Evolutionary conservation across 2,329 filamentous ascomycete species (phyloP), one percentile per base, ranked within the genome.

Genomic region (Aotearoamyces nothofagi): DNA sequence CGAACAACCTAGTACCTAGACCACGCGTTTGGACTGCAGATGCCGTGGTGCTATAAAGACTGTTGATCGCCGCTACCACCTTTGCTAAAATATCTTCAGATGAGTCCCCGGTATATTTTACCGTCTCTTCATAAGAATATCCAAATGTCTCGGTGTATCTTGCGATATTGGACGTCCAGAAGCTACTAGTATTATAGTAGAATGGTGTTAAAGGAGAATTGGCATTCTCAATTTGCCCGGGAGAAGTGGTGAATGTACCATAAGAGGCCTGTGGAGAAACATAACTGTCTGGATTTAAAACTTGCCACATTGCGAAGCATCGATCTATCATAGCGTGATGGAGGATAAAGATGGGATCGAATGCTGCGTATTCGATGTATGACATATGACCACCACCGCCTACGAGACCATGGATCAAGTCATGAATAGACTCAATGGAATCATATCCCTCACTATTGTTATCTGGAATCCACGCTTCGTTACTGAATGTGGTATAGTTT

Each of bases 301-400:
- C 57, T 52, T 86, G 78, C 78, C 78, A 87, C 34, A 90, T 63
- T 20, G 78, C 68, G 37, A 82, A 67, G 15, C 78, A 51, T 3
- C 80, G 68, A 44, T 87, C 81, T 9, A 81, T 64, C 51, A 78
- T 82, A 32, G 61, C n/a, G 19, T 87, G 81, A 43, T 87, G 79
- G 6, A 87, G 54, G 53, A 77, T 80, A 52, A 87, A 86, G 11
- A 79, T 55, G 0, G 80, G 80, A 43, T 87, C 81, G 45, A 81
- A 87, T 0, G 76, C 66, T 2, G 79, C 78, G 40, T 76, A 74
- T n/a, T 70, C 67, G 15, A 72, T 70, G 49, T 67, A 78, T 22
- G 66, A 68, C 66, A 78, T 76, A 34, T 82, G 77, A 2, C 78
- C 76, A 19, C 62, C 61, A 33, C 54, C 50, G 30, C 64, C 54